Evolutionary conservation across 192 early-diverging fungal species (phyloP).

Genomic region (Ambispora gerdemannii): DNA sequence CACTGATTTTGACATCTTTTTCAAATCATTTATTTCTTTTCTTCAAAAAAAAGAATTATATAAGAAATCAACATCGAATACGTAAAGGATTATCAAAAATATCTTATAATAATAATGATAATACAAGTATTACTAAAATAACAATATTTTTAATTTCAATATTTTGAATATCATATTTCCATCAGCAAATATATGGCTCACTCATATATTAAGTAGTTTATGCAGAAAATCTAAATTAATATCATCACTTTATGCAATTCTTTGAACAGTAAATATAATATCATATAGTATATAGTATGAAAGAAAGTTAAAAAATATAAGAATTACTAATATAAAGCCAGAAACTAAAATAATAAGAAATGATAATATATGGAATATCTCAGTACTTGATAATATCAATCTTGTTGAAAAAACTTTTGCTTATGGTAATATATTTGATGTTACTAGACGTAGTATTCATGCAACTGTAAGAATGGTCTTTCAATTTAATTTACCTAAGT

Average conservation of each 20-base stretch:
- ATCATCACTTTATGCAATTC: background rate
- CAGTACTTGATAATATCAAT: constrained; percentile 20
- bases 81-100: background rate
- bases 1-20: background rate
- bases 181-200: too few species aligned
- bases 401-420: background rate
- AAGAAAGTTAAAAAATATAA: background rate
- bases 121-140: background rate
- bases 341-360: background rate
- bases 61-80: background rate
- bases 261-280: background rate
- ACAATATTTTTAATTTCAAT: background rate
- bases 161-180: background rate
- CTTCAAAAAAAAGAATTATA: background rate
- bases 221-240: constrained; percentile 4
- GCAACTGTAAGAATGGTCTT: background rate
- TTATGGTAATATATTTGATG: constrained; percentile 16
- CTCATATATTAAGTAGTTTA: background rate
- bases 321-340: background rate
- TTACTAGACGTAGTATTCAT: background rate
- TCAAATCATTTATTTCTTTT: background rate
- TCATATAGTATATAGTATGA: background rate
- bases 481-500: background rate
- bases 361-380: constrained; percentile 6
- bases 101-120: background rate